A percentile compares a stretch with the other conserved stretches of the same genome.
phyloP scores from a whole-genome alignment of 2,329 filamentous ascomycete species.

The Aureobasidium sp. region DNA sequence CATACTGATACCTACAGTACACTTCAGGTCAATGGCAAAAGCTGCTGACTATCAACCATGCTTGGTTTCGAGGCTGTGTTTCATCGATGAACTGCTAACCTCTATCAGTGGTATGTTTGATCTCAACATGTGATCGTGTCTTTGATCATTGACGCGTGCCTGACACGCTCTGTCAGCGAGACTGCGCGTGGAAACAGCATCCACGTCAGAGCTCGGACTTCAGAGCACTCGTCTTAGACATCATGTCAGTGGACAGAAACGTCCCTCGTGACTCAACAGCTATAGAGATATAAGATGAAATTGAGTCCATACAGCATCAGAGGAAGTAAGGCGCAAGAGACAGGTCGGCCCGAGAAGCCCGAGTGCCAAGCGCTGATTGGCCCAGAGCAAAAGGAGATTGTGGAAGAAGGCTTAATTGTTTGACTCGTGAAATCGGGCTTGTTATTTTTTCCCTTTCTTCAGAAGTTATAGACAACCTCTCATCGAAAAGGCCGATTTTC shows the following conservation, averaged over 20 bases:
- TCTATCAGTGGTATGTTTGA: too few species aligned
- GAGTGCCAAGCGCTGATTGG: constrained; percentile 6
- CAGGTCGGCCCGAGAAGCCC: not conserved
- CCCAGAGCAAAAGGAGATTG: not conserved
- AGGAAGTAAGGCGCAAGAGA: not conserved
- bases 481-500: too few species aligned
- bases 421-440: not conserved
- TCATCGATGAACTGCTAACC: not conserved
- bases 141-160: not conserved
- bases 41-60: too few species aligned
- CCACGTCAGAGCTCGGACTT: not conserved
- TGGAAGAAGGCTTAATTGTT: not conserved
- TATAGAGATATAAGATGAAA: not conserved
- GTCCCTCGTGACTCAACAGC: not conserved
- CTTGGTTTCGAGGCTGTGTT: too few species aligned
- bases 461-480: not conserved
- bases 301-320: not conserved
- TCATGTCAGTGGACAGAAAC: too few species aligned
- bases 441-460: not conserved
- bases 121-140: too few species aligned
- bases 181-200: too few species aligned
- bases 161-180: not conserved
- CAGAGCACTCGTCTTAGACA: too few species aligned
- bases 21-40: too few species aligned
- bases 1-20: too few species aligned